Conservation (phyloP, 352 stramenopile genomes). For the Phytophthora cactorum region DNA sequence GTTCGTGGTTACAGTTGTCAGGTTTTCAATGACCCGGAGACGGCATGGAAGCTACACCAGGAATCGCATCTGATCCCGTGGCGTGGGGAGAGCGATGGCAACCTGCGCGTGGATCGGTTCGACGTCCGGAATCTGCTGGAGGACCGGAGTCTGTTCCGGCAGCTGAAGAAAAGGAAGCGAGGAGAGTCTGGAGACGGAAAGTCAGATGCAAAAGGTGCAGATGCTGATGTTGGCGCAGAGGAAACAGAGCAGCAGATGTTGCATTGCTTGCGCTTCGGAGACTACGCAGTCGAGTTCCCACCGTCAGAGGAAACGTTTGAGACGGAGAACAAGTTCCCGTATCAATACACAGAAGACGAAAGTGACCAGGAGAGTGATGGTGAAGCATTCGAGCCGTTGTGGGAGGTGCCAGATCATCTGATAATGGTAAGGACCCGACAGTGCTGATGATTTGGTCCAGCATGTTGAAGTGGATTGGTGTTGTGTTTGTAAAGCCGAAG, state of each 20-base stretch:
- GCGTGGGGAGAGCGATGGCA: slow-evolving; percentile 37
- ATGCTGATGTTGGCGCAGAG: neutral
- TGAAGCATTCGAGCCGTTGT: slow-evolving; percentile 37
- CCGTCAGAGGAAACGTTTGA: slow-evolving; percentile 13
- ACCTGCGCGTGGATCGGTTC: slow-evolving; percentile 62
- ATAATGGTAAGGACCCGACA: slow-evolving; percentile 27
- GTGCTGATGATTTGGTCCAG: slow-evolving; percentile 3
- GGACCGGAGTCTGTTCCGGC: slow-evolving; percentile 51
- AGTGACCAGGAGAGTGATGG: slow-evolving; percentile 32
- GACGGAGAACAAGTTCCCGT: slow-evolving; percentile 49
- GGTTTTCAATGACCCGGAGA: slow-evolving; percentile 54
- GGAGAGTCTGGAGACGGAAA: neutral
- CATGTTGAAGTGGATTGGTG: slow-evolving; percentile 6
- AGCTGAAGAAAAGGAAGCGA: slow-evolving; percentile 48
- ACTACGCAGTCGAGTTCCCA: slow-evolving; percentile 54
- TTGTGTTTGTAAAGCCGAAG: slow-evolving; percentile 35
- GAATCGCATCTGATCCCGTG: slow-evolving; percentile 67
- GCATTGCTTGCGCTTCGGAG: slow-evolving; percentile 52
- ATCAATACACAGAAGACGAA: slow-evolving; percentile 46
- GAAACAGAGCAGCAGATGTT: slow-evolving; percentile 34
- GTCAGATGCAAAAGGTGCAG: neutral
- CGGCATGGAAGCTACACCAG: slow-evolving; percentile 56
- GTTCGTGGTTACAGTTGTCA: slow-evolving; percentile 58
- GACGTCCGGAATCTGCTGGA: slow-evolving; percentile 70
- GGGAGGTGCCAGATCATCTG: slow-evolving; percentile 35